Conservation (phyloP, 1,284 basidiomycete genomes). For the Irpex lacteus region DNA sequence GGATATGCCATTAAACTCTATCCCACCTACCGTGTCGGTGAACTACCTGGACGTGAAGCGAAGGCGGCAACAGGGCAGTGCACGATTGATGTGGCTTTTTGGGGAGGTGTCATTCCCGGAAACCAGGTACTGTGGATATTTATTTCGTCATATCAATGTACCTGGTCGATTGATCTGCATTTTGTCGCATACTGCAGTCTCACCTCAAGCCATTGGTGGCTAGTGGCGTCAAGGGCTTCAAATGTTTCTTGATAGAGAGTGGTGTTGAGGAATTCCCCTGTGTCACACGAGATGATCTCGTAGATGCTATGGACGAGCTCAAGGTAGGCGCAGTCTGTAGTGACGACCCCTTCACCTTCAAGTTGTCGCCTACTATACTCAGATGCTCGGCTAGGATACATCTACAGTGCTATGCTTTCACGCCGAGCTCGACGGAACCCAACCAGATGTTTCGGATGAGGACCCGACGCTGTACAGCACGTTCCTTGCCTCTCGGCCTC, state of each 20-base stretch:
- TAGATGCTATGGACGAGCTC: constrained; percentile 68
- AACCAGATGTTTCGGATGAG: constrained; percentile 13
- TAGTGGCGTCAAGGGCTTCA: constrained; percentile 89
- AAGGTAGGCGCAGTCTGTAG: constrained; percentile 43
- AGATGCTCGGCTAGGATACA: constrained; percentile 43
- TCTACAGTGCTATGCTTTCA: constrained; percentile 82
- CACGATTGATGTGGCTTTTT: constrained; percentile 87
- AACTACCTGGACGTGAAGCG: constrained; percentile 71
- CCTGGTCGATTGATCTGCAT: not conserved
- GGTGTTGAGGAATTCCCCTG: constrained; percentile 94
- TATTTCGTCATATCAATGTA: not conserved
- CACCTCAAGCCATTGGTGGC: constrained; percentile 67
- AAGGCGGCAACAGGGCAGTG: constrained; percentile 71
- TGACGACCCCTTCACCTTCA: too few species aligned
- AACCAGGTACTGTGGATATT: constrained; percentile 56
- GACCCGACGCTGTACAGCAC: constrained; percentile 69
- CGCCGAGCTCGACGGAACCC: constrained; percentile 69
- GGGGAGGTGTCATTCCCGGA: constrained; percentile 91
- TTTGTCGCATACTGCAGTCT: constrained; percentile 36
- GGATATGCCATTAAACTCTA: constrained; percentile 95
- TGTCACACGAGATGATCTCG: constrained; percentile 71
- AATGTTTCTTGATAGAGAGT: constrained; percentile 92
- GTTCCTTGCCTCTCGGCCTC: constrained; percentile 82
- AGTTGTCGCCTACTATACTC: too few species aligned
- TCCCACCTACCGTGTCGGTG: constrained; percentile 89